Percentiles rank a stretch among this genome's conserved stretches.
Conservation (phyloP, 148 eudicot species). For the Cornus controversa region DNA sequence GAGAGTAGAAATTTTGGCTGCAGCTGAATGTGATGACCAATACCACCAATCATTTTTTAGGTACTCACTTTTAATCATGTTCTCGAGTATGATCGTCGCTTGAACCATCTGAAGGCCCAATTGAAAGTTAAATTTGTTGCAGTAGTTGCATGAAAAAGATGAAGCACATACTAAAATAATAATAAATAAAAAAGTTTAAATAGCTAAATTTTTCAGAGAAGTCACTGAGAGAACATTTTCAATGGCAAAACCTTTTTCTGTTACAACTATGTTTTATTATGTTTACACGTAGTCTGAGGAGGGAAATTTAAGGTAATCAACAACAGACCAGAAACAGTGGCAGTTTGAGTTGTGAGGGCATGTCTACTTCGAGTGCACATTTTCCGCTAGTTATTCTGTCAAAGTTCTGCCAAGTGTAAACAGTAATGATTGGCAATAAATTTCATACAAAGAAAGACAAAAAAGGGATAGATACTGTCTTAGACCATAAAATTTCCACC, state of each 20-base stretch:
- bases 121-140: not conserved
- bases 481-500: not conserved
- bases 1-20: slow-evolving; percentile 45
- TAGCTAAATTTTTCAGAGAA: not conserved
- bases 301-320: not conserved
- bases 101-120: slow-evolving; percentile 42
- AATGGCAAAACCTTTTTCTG: not conserved
- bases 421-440: not conserved
- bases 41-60: slow-evolving; percentile 57
- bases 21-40: slow-evolving; percentile 53
- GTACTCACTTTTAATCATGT: slow-evolving; percentile 43
- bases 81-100: slow-evolving; percentile 47
- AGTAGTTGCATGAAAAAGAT: not conserved
- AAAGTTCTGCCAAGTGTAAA: not conserved
- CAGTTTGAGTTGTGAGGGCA: not conserved
- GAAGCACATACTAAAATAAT: not conserved
- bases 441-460: not conserved
- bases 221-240: not conserved
- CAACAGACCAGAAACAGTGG: not conserved
- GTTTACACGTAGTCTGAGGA: not conserved
- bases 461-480: not conserved
- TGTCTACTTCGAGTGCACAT: not conserved
- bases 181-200: no score
- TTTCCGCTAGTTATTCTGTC: not conserved
- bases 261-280: not conserved